phyloP scores from a whole-genome alignment of 768 basidiomycete genomes.

The Lentinula detonsa region DNA sequence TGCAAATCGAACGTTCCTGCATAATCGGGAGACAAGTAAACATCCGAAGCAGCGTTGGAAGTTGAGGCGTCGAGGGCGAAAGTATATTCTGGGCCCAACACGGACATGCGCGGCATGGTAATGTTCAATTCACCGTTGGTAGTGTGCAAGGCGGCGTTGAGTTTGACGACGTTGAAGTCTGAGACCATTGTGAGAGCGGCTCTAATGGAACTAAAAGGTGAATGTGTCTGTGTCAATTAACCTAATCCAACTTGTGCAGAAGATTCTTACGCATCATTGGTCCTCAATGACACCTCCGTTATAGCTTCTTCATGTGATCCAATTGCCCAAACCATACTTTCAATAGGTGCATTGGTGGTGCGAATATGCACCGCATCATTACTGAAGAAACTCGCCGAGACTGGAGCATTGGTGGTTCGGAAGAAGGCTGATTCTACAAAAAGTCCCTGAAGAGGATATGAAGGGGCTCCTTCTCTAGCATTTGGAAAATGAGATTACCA shows the following conservation, averaged over 20 bases:
- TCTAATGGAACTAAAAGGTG: background rate
- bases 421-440: background rate
- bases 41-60: background rate
- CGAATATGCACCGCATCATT: background rate
- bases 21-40: conserved; percentile 1
- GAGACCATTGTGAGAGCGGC: background rate
- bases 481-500: background rate
- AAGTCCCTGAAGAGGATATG: background rate
- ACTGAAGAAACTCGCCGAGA: background rate
- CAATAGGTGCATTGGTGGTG: background rate
- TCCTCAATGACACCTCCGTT: background rate
- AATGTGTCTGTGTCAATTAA: background rate
- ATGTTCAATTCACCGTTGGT: background rate
- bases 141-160: conserved; percentile 2
- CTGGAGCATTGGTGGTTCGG: background rate
- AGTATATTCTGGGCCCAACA: background rate
- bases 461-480: no score
- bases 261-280: background rate
- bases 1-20: background rate
- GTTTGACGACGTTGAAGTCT: background rate
- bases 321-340: background rate
- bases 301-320: background rate
- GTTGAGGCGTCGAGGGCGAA: conserved; percentile 1
- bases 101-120: background rate
- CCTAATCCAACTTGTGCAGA: background rate